Evolutionary conservation across 192 early-diverging fungal genomes (phyloP), one percentile per base, ranked within the genome.

Genomic region (Mortierella claussenii): DNA sequence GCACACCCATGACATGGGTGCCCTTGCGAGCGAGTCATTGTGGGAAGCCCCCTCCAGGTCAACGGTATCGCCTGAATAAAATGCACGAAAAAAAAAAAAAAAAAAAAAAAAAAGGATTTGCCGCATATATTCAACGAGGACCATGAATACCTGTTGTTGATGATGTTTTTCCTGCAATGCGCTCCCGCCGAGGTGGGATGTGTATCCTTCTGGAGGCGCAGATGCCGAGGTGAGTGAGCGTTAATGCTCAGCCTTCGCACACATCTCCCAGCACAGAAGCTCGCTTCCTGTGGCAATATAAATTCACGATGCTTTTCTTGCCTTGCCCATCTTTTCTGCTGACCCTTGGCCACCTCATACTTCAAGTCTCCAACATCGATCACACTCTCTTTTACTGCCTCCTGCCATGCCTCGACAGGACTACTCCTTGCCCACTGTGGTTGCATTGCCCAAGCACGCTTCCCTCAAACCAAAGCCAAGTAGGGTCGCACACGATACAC

Each of bases 381-480:
- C 13, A 10, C 37, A 10, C 13, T 40, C 7, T 13, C 13, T 40
- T 40, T 40, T 13, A 40, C 37, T 40, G 37, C 13, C 37, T 40
- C 37, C 37, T 40, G 20, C 23, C 6, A 73, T 73, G 69, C 69
- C 69, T 4, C 59, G 61, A 58, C 69, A 73, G 47, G 69, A 73
- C 23, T 65, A 73, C 9, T 73, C 69, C 1, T 40, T 73, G 33
- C 69, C 69, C 4, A n/a, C 10, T 20, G 37, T 73, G 10, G 48
- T 56, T 17, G 37, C 69, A 13, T 28, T 73, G 1, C 69, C 69
- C 6, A 63, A 57, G 32, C 43, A 64, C 23, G 57, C 60, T 5
- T 4, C 50, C 27, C 55, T 44, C 34, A 43, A 30, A 13, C 33
- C 20, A 2, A 21, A 33, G 4, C 36, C 24, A 18, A 7, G 0